phyloP scores from a whole-genome alignment of 768 basidiomycete genomes.

The Amanita phalloides region DNA sequence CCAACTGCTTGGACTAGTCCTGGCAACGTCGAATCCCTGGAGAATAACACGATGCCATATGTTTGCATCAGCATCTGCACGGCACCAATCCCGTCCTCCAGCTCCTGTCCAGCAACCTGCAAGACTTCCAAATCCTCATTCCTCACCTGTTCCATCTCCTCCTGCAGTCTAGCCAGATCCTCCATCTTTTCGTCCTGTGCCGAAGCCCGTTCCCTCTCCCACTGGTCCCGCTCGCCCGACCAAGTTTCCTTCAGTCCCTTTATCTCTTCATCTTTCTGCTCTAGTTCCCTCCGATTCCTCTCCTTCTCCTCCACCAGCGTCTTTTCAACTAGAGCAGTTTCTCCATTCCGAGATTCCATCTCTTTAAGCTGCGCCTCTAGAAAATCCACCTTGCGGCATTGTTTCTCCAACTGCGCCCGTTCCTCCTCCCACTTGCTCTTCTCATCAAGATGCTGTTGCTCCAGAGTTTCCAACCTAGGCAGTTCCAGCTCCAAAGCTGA shows the following conservation, averaged over 20 bases:
- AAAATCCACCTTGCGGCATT: constrained; percentile 23
- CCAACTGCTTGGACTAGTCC: constrained; percentile 38
- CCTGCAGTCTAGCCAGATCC: constrained; percentile 31
- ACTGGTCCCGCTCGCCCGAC: constrained; percentile 23
- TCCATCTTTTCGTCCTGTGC: constrained; percentile 41
- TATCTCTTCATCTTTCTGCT: constrained; percentile 27
- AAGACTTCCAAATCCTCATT: constrained; percentile 27
- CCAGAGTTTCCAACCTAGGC: constrained; percentile 36
- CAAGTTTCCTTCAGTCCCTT: constrained; percentile 4
- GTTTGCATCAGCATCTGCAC: constrained; percentile 43
- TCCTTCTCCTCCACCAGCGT: constrained; percentile 23
- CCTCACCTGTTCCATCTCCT: constrained; percentile 36
- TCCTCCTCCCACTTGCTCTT: constrained; percentile 41
- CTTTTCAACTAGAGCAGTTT: constrained; percentile 28
- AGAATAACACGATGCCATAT: constrained; percentile 45
- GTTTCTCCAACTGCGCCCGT: constrained; percentile 28
- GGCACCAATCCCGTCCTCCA: constrained; percentile 37
- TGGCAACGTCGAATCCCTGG: constrained; percentile 38
- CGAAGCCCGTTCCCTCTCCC: constrained; percentile 17
- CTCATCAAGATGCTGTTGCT: constrained; percentile 38
- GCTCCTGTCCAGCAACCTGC: constrained; percentile 30
- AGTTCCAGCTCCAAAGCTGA: constrained; percentile 44
- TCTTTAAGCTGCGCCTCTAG: constrained; percentile 33
- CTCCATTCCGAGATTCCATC: constrained; percentile 30
- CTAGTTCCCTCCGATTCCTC: constrained; percentile 21